Conservation (phyloP, 2,329 filamentous ascomycete genomes). For the Leptographium radiaticola region DNA sequence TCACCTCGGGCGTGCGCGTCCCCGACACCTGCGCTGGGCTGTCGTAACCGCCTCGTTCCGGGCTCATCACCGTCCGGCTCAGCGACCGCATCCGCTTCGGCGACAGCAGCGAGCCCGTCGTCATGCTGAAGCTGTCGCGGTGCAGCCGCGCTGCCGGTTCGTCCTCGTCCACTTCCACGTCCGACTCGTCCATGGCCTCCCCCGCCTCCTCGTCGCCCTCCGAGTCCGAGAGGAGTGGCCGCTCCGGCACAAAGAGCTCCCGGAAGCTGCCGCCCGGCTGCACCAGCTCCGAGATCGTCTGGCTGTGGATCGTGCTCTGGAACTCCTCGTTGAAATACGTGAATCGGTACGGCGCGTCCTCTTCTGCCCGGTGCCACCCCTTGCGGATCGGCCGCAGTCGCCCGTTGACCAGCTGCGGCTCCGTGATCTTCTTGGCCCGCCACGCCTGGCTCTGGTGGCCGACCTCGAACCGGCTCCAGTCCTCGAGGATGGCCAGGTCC, state of each 20-base stretch:
- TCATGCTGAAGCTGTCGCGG: constrained; percentile 14
- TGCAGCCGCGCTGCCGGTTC: constrained; percentile 5
- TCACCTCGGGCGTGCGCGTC: neutral
- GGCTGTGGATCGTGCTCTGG: constrained; percentile 88
- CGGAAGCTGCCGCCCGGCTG: constrained; percentile 74
- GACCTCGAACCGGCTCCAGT: constrained; percentile 85
- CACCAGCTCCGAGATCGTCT: constrained; percentile 84
- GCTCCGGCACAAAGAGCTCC: constrained; percentile 85
- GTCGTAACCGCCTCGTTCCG: neutral
- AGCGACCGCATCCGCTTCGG: constrained; percentile 32
- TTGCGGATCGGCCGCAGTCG: constrained; percentile 68
- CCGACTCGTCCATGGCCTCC: neutral
- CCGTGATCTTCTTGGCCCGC: constrained; percentile 80
- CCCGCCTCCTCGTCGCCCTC: constrained; percentile 19
- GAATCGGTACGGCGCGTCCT: constrained; percentile 86
- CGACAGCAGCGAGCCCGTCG: constrained; percentile 29
- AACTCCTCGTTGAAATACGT: constrained; percentile 99
- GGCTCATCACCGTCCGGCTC: neutral
- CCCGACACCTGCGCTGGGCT: neutral
- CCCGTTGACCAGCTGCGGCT: constrained; percentile 85
- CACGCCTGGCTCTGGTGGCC: constrained; percentile 72
- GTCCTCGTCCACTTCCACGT: neutral
- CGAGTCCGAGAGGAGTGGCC: constrained; percentile 59
- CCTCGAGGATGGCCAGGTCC: constrained; percentile 68
- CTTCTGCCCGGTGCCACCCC: constrained; percentile 76